These are phyloP conservation scores for Colletotrichum sp. DNA, from an alignment of 2,329 filamentous ascomycete species.

Conservation along the genomic window DNA sequence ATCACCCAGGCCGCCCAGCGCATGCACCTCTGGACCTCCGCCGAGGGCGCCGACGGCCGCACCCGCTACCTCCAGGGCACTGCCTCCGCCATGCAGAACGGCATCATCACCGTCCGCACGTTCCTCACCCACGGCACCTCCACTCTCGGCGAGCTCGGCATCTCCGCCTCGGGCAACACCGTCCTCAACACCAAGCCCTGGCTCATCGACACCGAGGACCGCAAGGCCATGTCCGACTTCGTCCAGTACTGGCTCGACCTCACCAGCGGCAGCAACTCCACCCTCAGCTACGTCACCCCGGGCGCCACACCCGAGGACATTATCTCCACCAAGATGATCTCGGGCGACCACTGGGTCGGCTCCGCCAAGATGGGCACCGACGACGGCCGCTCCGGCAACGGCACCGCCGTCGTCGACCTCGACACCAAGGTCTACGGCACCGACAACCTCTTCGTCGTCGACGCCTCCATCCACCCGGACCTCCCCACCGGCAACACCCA, in stretches of 20 bases:
- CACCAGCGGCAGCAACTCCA: conserved; percentile 13
- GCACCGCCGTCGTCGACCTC: conserved; percentile 59
- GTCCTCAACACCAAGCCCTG: conserved; percentile 25
- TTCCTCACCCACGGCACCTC: conserved; percentile 29
- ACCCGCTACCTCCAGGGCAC: conserved; percentile 29
- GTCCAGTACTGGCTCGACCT: conserved; percentile 18
- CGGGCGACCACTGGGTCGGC: conserved; percentile 21
- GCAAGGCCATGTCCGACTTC: conserved; percentile 20
- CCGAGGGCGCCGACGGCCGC: conserved; percentile 25
- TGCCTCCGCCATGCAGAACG: conserved; percentile 19
- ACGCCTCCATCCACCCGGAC: conserved; percentile 66
- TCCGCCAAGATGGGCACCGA: conserved; percentile 48
- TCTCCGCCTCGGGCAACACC: conserved; percentile 26
- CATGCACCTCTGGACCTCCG: conserved; percentile 26
- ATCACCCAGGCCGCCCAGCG: conserved; percentile 27
- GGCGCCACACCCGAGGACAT: conserved; percentile 13
- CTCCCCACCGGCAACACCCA: conserved; percentile 22
- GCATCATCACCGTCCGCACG: conserved; percentile 21
- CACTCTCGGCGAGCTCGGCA: conserved; percentile 26
- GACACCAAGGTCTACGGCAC: conserved; percentile 65
- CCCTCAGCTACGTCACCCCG: conserved; percentile 6
- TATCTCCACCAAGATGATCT: conserved; percentile 12
- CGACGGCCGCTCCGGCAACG: conserved; percentile 38
- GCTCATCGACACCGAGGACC: conserved; percentile 25
- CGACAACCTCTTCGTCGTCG: conserved; percentile 66